A percentile compares a stretch with the other conserved stretches of the same genome.
These are phyloP conservation scores for Cordyceps fumosorosea DNA, from an alignment of 2,329 filamentous ascomycete genomes.

Conservation along the genomic window DNA sequence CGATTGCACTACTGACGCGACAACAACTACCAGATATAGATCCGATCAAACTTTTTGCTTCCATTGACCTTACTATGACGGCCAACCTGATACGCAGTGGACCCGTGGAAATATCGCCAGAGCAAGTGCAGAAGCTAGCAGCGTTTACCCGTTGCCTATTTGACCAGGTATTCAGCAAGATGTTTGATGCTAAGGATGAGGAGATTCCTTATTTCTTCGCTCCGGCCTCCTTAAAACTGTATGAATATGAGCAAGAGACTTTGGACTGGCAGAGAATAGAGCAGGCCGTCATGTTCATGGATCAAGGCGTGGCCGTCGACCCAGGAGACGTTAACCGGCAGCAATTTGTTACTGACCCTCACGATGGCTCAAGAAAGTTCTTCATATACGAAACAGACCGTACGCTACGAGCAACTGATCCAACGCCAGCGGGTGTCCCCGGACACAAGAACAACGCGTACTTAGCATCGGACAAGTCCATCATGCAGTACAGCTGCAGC, in stretches of 20 bases:
- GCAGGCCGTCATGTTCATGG: not conserved
- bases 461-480: conserved; percentile 44
- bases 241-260: not conserved
- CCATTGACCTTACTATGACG: not conserved
- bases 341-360: conserved; percentile 50
- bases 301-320: not conserved
- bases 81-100: conserved; percentile 22
- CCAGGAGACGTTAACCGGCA: conserved; percentile 24
- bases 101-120: conserved; percentile 36
- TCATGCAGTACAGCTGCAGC: conserved; percentile 79
- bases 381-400: conserved; percentile 46
- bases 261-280: conserved; percentile 40
- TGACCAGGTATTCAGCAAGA: conserved; percentile 82
- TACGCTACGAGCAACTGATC: conserved; percentile 56
- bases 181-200: conserved; percentile 55
- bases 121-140: conserved; percentile 50
- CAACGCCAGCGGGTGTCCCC: conserved; percentile 52
- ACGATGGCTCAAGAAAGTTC: conserved; percentile 58
- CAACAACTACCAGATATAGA: not conserved
- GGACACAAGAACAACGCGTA: conserved; percentile 39
- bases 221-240: conserved; percentile 39
- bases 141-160: conserved; percentile 72
- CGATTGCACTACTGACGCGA: not conserved
- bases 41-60: not conserved
- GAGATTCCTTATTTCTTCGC: conserved; percentile 80